These are phyloP conservation scores for Penicillium sp. DNA, from an alignment of 2,329 filamentous ascomycete genomes.

Conservation along the genomic window DNA sequence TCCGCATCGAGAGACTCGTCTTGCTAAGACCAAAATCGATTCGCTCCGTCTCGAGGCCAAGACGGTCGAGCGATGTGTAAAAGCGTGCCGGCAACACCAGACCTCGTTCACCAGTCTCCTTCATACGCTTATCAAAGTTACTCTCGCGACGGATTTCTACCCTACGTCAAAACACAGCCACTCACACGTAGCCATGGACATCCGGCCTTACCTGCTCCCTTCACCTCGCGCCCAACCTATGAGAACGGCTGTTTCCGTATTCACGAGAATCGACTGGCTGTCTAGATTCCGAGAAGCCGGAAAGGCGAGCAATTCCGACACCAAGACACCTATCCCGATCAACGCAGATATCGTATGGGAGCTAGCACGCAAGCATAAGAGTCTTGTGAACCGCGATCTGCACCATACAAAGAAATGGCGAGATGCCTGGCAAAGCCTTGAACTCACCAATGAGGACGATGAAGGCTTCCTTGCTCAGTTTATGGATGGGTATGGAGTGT, in stretches of 20 bases:
- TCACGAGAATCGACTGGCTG: slow-evolving; percentile 1
- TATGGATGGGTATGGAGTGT: not conserved
- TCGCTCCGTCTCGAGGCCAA: not conserved
- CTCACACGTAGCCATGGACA: not conserved
- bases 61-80: not conserved
- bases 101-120: slow-evolving; percentile 6
- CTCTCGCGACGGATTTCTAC: slow-evolving; percentile 2
- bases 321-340: not conserved
- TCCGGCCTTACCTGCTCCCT: not conserved
- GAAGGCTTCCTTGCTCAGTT: slow-evolving; percentile 3
- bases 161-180: slow-evolving; percentile 2
- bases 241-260: not conserved
- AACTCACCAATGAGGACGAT: slow-evolving; percentile 1
- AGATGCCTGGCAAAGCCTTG: not conserved
- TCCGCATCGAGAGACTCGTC: not conserved
- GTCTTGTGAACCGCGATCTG: not conserved
- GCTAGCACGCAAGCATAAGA: not conserved
- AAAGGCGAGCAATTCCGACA: not conserved
- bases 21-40: not conserved
- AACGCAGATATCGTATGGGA: slow-evolving; percentile 1
- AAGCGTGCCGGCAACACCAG: slow-evolving; percentile 2
- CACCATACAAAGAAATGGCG: not conserved
- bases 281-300: not conserved
- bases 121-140: slow-evolving; percentile 4
- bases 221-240: not conserved